A percentile compares a stretch with the other conserved stretches of the same genome.
phyloP scores from a whole-genome alignment of 495 filamentous ascomycete species.

The Penicillium soppii region DNA sequence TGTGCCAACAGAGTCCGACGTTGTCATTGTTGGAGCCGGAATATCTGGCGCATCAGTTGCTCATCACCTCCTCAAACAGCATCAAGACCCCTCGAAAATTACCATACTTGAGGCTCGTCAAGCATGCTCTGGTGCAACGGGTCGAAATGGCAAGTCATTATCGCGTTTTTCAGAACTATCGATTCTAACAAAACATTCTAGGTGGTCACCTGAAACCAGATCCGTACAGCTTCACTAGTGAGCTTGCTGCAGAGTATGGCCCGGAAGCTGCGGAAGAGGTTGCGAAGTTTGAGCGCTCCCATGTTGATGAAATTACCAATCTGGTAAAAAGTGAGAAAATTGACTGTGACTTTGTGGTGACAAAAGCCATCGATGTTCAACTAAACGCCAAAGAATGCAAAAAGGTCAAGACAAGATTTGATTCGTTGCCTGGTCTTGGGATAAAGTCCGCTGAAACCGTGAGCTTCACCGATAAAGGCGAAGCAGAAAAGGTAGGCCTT shows the following conservation, averaged over 20 bases:
- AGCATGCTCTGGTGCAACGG: slow-evolving; percentile 77
- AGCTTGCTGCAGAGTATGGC: not conserved
- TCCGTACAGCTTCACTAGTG: not conserved
- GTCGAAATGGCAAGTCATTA: slow-evolving; percentile 38
- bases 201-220: not conserved
- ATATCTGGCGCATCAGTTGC: slow-evolving; percentile 66
- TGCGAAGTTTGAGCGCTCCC: not conserved
- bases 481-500: not conserved
- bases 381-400: not conserved
- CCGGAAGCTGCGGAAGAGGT: not conserved
- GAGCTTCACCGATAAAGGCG: too few species aligned
- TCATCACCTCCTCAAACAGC: slow-evolving; percentile 51
- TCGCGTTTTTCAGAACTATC: too few species aligned
- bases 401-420: too few species aligned
- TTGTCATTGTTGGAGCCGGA: slow-evolving; percentile 67
- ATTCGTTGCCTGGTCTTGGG: too few species aligned
- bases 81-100: slow-evolving; percentile 29
- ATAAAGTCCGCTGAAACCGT: too few species aligned
- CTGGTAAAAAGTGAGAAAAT: slow-evolving; percentile 9
- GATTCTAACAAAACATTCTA: too few species aligned
- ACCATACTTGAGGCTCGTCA: slow-evolving; percentile 77
- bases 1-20: slow-evolving; percentile 56
- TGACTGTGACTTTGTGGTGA: slow-evolving; percentile 23
- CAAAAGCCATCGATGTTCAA: slow-evolving; percentile 18
- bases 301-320: not conserved